phyloP scores from a whole-genome alignment of 371 early-diverging fungal species.

The Fennellomyces sp. region DNA sequence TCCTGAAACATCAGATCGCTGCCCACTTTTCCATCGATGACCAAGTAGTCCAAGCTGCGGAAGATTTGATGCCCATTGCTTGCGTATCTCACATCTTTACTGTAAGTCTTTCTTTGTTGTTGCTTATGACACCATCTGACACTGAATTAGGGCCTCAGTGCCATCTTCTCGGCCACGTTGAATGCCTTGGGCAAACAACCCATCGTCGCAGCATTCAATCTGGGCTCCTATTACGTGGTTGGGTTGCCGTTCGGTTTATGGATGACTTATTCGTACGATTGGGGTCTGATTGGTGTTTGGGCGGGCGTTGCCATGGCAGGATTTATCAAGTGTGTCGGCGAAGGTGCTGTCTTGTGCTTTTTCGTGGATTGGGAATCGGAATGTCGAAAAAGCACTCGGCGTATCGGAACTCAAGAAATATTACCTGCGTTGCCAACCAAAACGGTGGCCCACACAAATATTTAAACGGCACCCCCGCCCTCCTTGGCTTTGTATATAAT shows the following conservation, averaged over 20 bases:
- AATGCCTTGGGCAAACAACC: constrained; percentile 44
- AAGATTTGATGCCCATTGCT: constrained; percentile 72
- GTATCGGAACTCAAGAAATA: constrained; percentile 24
- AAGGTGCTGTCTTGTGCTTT: constrained; percentile 19
- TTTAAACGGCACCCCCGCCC: background rate
- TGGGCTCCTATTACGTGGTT: constrained; percentile 32
- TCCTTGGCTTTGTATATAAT: no score
- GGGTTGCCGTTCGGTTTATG: constrained; percentile 45
- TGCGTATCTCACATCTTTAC: constrained; percentile 72
- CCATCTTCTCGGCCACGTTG: constrained; percentile 32
- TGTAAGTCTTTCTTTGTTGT: constrained; percentile 14
- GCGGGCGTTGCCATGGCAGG: constrained; percentile 39
- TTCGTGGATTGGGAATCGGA: constrained; percentile 31
- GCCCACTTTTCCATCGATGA: constrained; percentile 50
- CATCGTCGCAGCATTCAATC: constrained; percentile 37
- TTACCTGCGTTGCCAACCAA: background rate
- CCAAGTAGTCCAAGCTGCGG: constrained; percentile 41
- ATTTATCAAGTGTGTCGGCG: constrained; percentile 30
- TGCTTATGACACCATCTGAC: background rate
- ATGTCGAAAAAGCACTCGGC: constrained; percentile 20
- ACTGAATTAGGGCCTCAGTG: constrained; percentile 31
- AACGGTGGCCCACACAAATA: background rate
- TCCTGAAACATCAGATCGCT: constrained; percentile 24
- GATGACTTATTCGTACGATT: constrained; percentile 24
- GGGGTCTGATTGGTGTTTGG: constrained; percentile 44